phyloP scores from a whole-genome alignment of 2,329 filamentous ascomycete genomes.

The Claviceps africana region DNA sequence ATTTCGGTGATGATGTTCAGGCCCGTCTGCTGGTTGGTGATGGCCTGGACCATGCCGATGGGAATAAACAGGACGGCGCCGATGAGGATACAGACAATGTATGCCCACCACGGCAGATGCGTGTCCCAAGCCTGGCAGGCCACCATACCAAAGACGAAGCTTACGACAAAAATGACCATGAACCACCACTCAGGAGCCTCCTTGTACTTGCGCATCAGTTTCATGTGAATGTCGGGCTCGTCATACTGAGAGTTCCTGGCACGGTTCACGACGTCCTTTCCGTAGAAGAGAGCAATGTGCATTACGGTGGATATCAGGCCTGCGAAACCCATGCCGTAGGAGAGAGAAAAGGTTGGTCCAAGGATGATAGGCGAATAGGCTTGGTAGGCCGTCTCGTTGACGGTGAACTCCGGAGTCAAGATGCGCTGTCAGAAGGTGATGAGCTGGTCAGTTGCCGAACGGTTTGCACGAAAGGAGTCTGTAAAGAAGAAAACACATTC shows the following conservation, averaged over 20 bases:
- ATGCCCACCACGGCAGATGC: constrained; percentile 30
- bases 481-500: too few species aligned
- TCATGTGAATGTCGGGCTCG: constrained; percentile 36
- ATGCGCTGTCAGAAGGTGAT: constrained; percentile 25
- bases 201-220: constrained; percentile 43
- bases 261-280: constrained; percentile 29
- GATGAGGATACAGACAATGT: constrained; percentile 25
- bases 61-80: constrained; percentile 28
- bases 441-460: background rate
- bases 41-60: constrained; percentile 31
- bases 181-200: constrained; percentile 47
- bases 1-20: constrained; percentile 36
- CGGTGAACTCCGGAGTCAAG: constrained; percentile 33
- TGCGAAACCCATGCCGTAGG: constrained; percentile 45
- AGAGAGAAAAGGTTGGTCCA: constrained; percentile 39
- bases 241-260: constrained; percentile 20
- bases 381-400: constrained; percentile 42
- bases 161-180: constrained; percentile 26
- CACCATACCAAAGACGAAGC: constrained; percentile 34
- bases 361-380: constrained; percentile 42
- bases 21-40: constrained; percentile 34
- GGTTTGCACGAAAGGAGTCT: background rate
- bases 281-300: constrained; percentile 38
- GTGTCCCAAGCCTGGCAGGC: constrained; percentile 23
- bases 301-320: constrained; percentile 37